Percentiles rank a stretch among this genome's conserved stretches.
These are phyloP conservation scores for Macrocybe gigantea DNA, from an alignment of 768 basidiomycete genomes.

Conservation along the genomic window DNA sequence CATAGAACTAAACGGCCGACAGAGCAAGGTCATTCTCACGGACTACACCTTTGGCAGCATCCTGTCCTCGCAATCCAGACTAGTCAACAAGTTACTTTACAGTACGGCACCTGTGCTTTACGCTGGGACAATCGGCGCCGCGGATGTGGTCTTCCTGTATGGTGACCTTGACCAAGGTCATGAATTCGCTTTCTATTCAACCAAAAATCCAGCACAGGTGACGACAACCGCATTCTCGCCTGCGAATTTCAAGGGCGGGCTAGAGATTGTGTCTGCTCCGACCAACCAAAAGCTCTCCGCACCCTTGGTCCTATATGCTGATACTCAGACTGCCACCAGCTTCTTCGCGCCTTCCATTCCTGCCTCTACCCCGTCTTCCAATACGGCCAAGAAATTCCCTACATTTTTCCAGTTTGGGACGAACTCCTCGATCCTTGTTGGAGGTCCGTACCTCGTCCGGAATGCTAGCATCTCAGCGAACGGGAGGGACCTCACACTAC, in stretches of 20 bases:
- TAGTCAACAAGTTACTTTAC: slow-evolving; percentile 41
- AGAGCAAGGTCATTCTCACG: slow-evolving; percentile 69
- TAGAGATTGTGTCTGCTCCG: slow-evolving; percentile 63
- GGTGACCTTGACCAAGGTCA: slow-evolving; percentile 51
- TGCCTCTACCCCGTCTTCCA: slow-evolving; percentile 35
- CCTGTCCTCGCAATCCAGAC: no score
- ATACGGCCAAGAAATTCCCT: slow-evolving; percentile 8
- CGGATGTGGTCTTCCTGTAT: slow-evolving; percentile 61
- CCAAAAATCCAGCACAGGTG: slow-evolving; percentile 31
- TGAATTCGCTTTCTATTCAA: slow-evolving; percentile 42
- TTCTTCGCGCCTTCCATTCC: slow-evolving; percentile 74
- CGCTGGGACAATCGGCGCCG: slow-evolving; percentile 51
- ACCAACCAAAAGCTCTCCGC: slow-evolving; percentile 32
- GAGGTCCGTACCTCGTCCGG: slow-evolving; percentile 62
- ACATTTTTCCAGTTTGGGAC: slow-evolving; percentile 68
- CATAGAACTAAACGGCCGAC: slow-evolving; percentile 60
- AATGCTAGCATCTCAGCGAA: slow-evolving; percentile 34
- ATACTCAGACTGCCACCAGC: slow-evolving; percentile 57
- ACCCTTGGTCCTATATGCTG: slow-evolving; percentile 56
- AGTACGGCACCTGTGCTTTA: slow-evolving; percentile 73
- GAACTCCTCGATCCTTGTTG: slow-evolving; percentile 60
- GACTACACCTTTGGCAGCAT: slow-evolving; percentile 61
- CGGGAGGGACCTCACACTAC: slow-evolving; percentile 47
- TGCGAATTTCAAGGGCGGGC: slow-evolving; percentile 39
- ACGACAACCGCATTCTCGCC: slow-evolving; percentile 2